Base-by-base conservation (phyloP, 257 asterid species). In the Przewalskia tangutica region DNA sequence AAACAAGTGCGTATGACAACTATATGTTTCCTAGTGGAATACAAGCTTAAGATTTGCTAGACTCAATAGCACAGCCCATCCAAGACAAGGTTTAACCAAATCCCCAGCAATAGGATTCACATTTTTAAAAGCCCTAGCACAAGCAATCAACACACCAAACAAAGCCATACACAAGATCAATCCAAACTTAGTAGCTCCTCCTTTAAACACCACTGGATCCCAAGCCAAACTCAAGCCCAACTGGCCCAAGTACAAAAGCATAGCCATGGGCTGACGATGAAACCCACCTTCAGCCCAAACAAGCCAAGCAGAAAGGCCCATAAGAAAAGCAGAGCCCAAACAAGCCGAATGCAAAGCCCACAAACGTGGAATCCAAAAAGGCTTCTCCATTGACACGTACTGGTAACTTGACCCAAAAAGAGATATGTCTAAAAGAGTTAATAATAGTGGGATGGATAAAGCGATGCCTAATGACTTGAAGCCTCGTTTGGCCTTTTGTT, bases 271-370 rank as follows among this genome's bases (percentile, higher is more conserved):
- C 23, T 86, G 77, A 27, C 89, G 87, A 76, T 94, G 99, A 81
- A 94, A 94, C 16, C 99, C 98, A 6, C 98, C 97, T 0, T 92
- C 98, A 5, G 94, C 98, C 98, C 98, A 96, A 0, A 96, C 94
- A 0, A 96, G 92, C 98, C 98, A 96, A 10, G 97, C 93, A 0
- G 98, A 93, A 6, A 96, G 90, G 36, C 98, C 94, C 86, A 92
- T 90, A 0, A 94, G 50, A 55, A 86, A 82, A 34, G 97, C 86
- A n/a, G 91, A 82, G 14, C 79, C 85, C 66, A 96, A 12, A n/a
- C 90, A 89, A 50, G 97, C 90, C 60, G 77, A 75, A 86, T 96
- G 98, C 18, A 96, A 84, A 23, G 97, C 97, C 99, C 98, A 94
- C 0, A 96, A 71, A 4, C 97, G 97, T 0, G 97, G 98, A 42